Evolutionary conservation across 2,329 filamentous ascomycete species (phyloP), one percentile per base, ranked within the genome.

Genomic region (Diaporthe caulivora): DNA sequence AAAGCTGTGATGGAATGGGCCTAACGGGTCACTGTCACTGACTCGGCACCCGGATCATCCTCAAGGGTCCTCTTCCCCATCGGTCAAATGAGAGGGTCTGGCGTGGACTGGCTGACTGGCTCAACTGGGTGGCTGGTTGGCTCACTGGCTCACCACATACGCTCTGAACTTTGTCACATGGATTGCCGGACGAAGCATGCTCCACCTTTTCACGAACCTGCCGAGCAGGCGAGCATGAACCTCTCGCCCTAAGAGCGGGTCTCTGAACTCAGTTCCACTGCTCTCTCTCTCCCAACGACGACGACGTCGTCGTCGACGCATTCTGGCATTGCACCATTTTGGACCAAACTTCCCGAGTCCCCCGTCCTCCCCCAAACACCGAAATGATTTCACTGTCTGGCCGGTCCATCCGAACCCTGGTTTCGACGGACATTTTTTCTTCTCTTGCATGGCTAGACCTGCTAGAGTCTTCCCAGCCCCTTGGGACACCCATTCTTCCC

Each of bases 191-290:
- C 55, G 3, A 40, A 18, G 34, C 2, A 24, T 31, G 69, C 44
- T 42, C 69, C 69, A 64, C 62, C 24, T 62, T 70, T 70, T 21
- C 47, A 21, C 31, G n/a, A 40, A 2, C 31, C 49, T 10, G 7
- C 11, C 37, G 37, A 40, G 37, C n/a, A 44, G 55, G 18, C 34
- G 37, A 44, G 37, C 57, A 21, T 24, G 37, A 42, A 44, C 26
- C 40, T 40, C n/a, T 13, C 31, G 69, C 69, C 69, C 54, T 71
- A 71, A 40, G 44, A 62, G 69, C 47, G 69, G 69, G 69, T 62
- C 68, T 42, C 18, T 37, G 10, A 44, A 54, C 68, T 51, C 44
- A 18, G 17, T 26, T 47, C 31, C 47, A 31, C 17, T 29, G 34
- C 29, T 24, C 9, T 24, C 21, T 15, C 7, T 4, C 29, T 2